Percentiles rank a stretch among this genome's conserved stretches.
Evolutionary conservation across 1,284 basidiomycete genomes (phyloP).

Genomic region (Tylopilus orsonianus): DNA sequence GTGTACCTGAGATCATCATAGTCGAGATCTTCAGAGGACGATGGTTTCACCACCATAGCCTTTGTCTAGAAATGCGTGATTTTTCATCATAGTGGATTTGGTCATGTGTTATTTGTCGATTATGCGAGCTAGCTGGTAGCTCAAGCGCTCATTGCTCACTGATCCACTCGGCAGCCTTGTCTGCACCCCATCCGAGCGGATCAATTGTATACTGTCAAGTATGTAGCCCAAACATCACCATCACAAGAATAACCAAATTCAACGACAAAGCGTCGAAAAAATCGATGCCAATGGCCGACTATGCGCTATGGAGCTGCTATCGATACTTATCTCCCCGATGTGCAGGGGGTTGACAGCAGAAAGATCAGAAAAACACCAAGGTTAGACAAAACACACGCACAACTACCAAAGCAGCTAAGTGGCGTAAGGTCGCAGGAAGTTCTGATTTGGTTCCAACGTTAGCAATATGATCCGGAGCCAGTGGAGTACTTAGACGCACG

Average conservation of each 20-base stretch:
- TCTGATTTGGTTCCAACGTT: too few relatives aligned
- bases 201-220: neutral
- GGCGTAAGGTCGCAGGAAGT: neutral
- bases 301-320: too few relatives aligned
- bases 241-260: neutral
- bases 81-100: constrained; percentile 4
- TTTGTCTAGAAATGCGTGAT: neutral
- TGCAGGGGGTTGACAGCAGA: neutral
- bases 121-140: too few relatives aligned
- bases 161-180: neutral
- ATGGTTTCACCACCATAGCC: too few relatives aligned
- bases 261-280: neutral
- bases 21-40: constrained; percentile 9
- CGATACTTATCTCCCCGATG: too few relatives aligned
- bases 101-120: too few relatives aligned
- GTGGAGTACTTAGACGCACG: too few relatives aligned
- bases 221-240: neutral
- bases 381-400: neutral
- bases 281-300: neutral
- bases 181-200: neutral
- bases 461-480: too few relatives aligned
- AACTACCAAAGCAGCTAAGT: neutral
- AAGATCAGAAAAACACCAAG: neutral
- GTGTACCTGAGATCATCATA: neutral
- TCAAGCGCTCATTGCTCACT: too few relatives aligned